These are phyloP conservation scores for Scopulariopsis brevicaulis DNA, from an alignment of 2,329 filamentous ascomycete species.

Conservation along the genomic window DNA sequence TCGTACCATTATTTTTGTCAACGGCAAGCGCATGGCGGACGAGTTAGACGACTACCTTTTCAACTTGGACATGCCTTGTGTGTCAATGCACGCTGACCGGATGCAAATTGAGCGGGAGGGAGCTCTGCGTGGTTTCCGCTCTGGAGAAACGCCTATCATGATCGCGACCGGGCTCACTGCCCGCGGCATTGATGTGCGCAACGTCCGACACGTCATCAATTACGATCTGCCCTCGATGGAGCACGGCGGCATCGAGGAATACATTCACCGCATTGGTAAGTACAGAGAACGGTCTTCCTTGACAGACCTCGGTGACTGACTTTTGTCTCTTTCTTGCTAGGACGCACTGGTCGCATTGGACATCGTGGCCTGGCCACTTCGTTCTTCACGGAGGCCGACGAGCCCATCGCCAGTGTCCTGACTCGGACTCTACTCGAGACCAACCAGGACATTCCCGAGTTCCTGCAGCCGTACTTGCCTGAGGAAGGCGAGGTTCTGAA, in stretches of 20 bases:
- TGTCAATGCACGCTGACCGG: slow-evolving; percentile 79
- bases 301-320: background rate
- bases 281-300: background rate
- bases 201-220: slow-evolving; percentile 88
- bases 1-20: slow-evolving; percentile 84
- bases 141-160: slow-evolving; percentile 64
- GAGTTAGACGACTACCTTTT: slow-evolving; percentile 80
- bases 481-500: slow-evolving; percentile 35
- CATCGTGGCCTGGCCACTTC: slow-evolving; percentile 78
- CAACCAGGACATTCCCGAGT: slow-evolving; percentile 69
- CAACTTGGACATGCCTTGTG: slow-evolving; percentile 68
- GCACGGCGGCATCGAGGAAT: slow-evolving; percentile 86
- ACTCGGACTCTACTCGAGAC: slow-evolving; percentile 76
- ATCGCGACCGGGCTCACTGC: slow-evolving; percentile 79
- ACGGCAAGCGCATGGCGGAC: slow-evolving; percentile 67
- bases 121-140: slow-evolving; percentile 74
- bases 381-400: slow-evolving; percentile 73
- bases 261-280: slow-evolving; percentile 85
- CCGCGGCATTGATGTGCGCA: slow-evolving; percentile 79
- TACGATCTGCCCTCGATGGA: slow-evolving; percentile 68
- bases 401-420: slow-evolving; percentile 59
- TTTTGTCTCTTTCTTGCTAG: slow-evolving; percentile 24
- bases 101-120: slow-evolving; percentile 89
- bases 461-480: slow-evolving; percentile 56
- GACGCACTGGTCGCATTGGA: slow-evolving; percentile 89